Evolutionary conservation across 2,329 filamentous ascomycete genomes (phyloP), one percentile per base, ranked within the genome.

Genomic region (Daldinia eschscholtzii): DNA sequence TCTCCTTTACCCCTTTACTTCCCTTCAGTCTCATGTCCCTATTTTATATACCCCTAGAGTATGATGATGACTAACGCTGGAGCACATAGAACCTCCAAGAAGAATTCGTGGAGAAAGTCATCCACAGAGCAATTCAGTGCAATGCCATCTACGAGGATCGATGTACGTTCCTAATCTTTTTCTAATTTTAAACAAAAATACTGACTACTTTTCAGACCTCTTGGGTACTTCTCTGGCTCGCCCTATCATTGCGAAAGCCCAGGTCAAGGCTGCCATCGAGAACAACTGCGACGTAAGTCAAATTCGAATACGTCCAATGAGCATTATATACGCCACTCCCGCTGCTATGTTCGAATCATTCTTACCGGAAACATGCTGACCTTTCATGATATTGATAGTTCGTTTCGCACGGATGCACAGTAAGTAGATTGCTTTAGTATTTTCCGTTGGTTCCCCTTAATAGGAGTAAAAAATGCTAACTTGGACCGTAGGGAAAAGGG

Each of bases 61-160:
- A 18, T 30, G 7, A 15, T 10, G 33, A 33, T 52, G 3, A 55
- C 30, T 55, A 39, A 55, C 33, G 15, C 15, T 15, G 9, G 1
- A 35, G 9, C 23, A 26, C 6, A 72, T 81, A 85, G 70, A 88
- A 96, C 79, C 85, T 95, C 61, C 88, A 89, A 76, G 85, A 85
- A 74, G 91, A 93, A 81, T 94, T 96, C 76, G 88, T 96, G 73
- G 91, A 94, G 75, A 88, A 95, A 83, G 86, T 96, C 50, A 91
- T 91, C 84, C 94, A 91, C 87, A 90, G 88, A 59, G 92, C 93
- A 69, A 88, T 96, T 71, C 91, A 93, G 81, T 93, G 70, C 79
- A 89, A 90, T 72, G 88, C 88, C 70, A 87, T 89, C 79, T 91
- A 90, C 79, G 89, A 93, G 83, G 89, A 64, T 23, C 52, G 52